Conservation (phyloP, 2,329 filamentous ascomycete species). For the Simplicillium sp. region DNA sequence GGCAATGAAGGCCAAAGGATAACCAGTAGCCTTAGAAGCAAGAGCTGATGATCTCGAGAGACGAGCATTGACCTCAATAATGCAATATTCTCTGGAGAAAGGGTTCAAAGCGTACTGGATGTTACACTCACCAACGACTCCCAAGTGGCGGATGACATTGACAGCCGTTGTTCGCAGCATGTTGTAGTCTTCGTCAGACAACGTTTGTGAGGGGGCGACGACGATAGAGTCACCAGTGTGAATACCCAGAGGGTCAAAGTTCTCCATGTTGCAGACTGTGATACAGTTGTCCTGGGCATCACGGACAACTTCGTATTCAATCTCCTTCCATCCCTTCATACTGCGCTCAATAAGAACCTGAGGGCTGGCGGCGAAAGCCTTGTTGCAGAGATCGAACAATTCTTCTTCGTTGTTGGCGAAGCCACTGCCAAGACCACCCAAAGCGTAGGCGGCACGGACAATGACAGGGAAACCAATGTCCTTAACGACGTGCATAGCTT, state of each 20-base stretch:
- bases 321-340: slow-evolving; percentile 99
- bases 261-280: slow-evolving; percentile 99
- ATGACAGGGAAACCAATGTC: slow-evolving; percentile 95
- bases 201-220: slow-evolving; percentile 90
- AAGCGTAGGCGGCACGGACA: slow-evolving; percentile 88
- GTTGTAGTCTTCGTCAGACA: slow-evolving; percentile 97
- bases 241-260: slow-evolving; percentile 96
- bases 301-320: slow-evolving; percentile 96
- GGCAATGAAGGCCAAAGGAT: slow-evolving; percentile 91
- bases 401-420: slow-evolving; percentile 85
- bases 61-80: slow-evolving; percentile 97
- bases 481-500: slow-evolving; percentile 81
- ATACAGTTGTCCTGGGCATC: slow-evolving; percentile 97
- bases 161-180: slow-evolving; percentile 96
- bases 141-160: slow-evolving; percentile 93
- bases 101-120: slow-evolving; percentile 98
- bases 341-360: slow-evolving; percentile 94
- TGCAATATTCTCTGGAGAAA: slow-evolving; percentile 92
- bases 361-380: slow-evolving; percentile 88
- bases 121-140: slow-evolving; percentile 97
- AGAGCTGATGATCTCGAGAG: slow-evolving; percentile 90
- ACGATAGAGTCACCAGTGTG: slow-evolving; percentile 98
- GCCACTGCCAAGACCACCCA: slow-evolving; percentile 89
- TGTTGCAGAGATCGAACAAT: slow-evolving; percentile 80
- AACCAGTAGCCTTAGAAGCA: slow-evolving; percentile 94